Conservation (phyloP, 768 basidiomycete genomes). For the Infundibulicybe gibba region DNA sequence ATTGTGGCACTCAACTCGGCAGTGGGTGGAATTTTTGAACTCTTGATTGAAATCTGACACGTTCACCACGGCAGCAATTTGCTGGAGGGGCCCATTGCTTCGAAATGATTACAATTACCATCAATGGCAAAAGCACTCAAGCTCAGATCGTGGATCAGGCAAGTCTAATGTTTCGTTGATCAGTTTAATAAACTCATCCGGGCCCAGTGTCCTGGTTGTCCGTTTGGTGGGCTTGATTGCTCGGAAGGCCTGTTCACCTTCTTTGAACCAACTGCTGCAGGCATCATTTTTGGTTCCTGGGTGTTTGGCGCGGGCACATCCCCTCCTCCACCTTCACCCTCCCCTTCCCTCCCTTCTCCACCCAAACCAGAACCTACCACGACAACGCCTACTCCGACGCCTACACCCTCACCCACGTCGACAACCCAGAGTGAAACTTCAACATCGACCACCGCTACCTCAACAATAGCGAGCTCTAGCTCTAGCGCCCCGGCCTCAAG, state of each 20-base stretch:
- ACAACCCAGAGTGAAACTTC: conserved; percentile 6
- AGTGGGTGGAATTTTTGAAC: not conserved
- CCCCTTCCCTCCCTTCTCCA: conserved; percentile 11
- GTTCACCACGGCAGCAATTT: conserved; percentile 18
- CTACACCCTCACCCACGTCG: conserved; percentile 8
- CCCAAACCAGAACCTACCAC: conserved; percentile 7
- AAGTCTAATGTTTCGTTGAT: conserved; percentile 3
- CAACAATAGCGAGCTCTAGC: too few relatives aligned
- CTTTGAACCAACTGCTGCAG: conserved; percentile 35
- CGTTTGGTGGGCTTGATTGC: conserved; percentile 48
- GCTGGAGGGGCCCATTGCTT: conserved; percentile 34
- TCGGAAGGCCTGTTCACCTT: conserved; percentile 46
- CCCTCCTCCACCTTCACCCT: conserved; percentile 7
- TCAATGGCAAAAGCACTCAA: conserved; percentile 41
- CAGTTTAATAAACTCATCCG: not conserved
- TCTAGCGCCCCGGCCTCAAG: too few relatives aligned
- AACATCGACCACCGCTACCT: conserved; percentile 2
- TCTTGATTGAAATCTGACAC: too few relatives aligned
- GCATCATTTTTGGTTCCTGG: conserved; percentile 48
- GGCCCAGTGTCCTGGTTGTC: conserved; percentile 47
- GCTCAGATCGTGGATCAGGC: conserved; percentile 49
- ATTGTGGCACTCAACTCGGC: conserved; percentile 46
- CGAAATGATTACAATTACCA: conserved; percentile 48
- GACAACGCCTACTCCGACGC: conserved; percentile 11
- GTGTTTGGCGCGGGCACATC: conserved; percentile 17